Percentiles rank a stretch among this genome's conserved stretches.
Evolutionary conservation across 78 protist species (phyloP).

Genomic region (Tieghemostelium lacteum): DNA sequence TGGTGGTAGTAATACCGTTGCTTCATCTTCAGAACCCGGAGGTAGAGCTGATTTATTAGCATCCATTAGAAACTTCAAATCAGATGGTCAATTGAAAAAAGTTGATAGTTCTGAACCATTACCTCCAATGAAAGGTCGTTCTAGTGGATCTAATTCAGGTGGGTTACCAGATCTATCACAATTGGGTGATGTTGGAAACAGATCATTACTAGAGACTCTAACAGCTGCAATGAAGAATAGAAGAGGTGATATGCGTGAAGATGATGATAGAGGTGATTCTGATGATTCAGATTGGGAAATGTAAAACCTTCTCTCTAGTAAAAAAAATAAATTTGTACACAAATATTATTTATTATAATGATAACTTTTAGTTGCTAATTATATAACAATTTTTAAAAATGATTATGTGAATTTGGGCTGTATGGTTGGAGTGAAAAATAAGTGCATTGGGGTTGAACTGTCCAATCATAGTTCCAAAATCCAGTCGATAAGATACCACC

Average conservation of each 20-base stretch:
- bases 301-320: no score
- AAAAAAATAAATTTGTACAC: no score
- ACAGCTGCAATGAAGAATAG: slow-evolving; percentile 47
- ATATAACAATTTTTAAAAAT: no score
- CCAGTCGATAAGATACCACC: slow-evolving; percentile 44
- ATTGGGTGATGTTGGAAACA: slow-evolving; percentile 46
- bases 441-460: neutral
- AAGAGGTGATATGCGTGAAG: slow-evolving; percentile 34
- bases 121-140: slow-evolving; percentile 13
- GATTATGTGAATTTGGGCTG: no score
- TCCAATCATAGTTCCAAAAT: slow-evolving; percentile 11
- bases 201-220: slow-evolving; percentile 29
- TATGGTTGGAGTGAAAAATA: no score
- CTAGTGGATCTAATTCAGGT: neutral
- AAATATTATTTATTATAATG: no score
- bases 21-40: neutral
- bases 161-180: slow-evolving; percentile 14
- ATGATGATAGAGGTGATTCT: slow-evolving; percentile 11
- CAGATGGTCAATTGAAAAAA: slow-evolving; percentile 5
- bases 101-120: slow-evolving; percentile 39
- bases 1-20: no score
- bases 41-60: slow-evolving; percentile 31
- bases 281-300: no score
- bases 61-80: slow-evolving; percentile 15
- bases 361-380: no score